These are phyloP conservation scores for Laburnicola sp. DNA, from an alignment of 2,329 filamentous ascomycete species.

Conservation along the genomic window DNA sequence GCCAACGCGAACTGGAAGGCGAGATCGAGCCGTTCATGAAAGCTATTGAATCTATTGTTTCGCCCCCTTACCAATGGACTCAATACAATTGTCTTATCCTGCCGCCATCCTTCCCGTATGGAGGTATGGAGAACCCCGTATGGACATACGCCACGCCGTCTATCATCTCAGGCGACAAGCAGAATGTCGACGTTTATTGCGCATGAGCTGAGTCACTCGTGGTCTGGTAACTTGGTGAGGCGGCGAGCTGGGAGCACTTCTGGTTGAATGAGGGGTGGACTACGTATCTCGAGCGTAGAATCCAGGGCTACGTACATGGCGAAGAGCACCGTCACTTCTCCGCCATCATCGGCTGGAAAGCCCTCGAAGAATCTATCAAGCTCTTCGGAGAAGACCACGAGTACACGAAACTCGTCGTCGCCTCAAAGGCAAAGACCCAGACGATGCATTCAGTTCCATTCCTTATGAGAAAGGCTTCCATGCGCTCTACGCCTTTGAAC, in stretches of 20 bases:
- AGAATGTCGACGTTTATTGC: constrained; percentile 98
- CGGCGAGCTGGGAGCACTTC: constrained; percentile 80
- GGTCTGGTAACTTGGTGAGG: constrained; percentile 88
- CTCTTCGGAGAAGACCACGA: constrained; percentile 81
- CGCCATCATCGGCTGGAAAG: constrained; percentile 94
- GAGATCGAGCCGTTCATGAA: constrained; percentile 93
- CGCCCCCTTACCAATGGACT: constrained; percentile 83
- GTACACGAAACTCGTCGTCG: constrained; percentile 87
- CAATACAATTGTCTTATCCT: constrained; percentile 92
- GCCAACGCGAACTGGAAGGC: constrained; percentile 87
- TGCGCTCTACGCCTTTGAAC: constrained; percentile 89
- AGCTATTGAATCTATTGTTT: constrained; percentile 77
- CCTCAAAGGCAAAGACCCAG: constrained; percentile 87
- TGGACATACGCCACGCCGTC: constrained; percentile 96
- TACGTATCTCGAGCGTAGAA: constrained; percentile 86
- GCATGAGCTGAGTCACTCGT: constrained; percentile 75
- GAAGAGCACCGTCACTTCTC: constrained; percentile 89
- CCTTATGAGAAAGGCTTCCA: constrained; percentile 98
- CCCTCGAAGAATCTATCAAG: constrained; percentile 76
- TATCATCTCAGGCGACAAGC: constrained; percentile 78
- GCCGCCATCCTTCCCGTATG: constrained; percentile 69
- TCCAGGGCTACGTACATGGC: constrained; percentile 76
- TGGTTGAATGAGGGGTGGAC: constrained; percentile 83
- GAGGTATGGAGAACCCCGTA: constrained; percentile 85
- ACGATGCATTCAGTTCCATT: constrained; percentile 90